Evolutionary conservation across 2,329 filamentous ascomycete species (phyloP).

Genomic region (Byssothecium circinans): DNA sequence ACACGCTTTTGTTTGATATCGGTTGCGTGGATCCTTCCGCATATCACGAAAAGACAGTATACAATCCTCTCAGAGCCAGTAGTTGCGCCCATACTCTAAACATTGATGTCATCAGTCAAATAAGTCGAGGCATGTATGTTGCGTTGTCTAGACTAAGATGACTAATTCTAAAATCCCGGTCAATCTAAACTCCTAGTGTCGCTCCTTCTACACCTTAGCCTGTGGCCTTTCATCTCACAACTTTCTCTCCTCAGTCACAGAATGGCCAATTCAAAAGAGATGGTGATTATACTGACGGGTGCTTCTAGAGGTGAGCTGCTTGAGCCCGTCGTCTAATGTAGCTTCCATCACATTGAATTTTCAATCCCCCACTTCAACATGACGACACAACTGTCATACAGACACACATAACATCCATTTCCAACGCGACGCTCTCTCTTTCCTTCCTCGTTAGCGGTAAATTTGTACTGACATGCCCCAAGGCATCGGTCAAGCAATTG

Average conservation of each 20-base stretch:
- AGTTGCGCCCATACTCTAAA: no score
- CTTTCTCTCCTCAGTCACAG: background rate
- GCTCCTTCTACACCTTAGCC: no score
- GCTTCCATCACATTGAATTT: no score
- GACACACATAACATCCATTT: background rate
- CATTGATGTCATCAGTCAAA: no score
- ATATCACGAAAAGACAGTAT: no score
- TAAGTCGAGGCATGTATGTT: background rate
- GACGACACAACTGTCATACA: background rate
- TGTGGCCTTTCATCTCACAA: background rate
- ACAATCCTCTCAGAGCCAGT: no score
- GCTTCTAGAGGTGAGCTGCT: conserved; percentile 59
- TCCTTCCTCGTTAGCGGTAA: background rate
- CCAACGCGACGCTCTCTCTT: background rate
- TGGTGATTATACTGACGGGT: conserved; percentile 60
- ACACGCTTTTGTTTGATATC: no score
- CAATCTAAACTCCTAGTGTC: background rate
- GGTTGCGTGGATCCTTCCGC: no score
- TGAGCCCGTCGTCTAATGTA: background rate
- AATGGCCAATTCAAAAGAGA: conserved; percentile 20
- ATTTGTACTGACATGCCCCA: conserved; percentile 3
- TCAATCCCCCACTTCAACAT: background rate
- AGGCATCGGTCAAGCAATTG: conserved; percentile 65
- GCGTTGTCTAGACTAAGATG: background rate
- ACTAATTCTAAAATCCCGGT: background rate